These are phyloP conservation scores for Schrenkiella parvula DNA, from an alignment of 345 rosid genomes.

Conservation along the genomic window DNA sequence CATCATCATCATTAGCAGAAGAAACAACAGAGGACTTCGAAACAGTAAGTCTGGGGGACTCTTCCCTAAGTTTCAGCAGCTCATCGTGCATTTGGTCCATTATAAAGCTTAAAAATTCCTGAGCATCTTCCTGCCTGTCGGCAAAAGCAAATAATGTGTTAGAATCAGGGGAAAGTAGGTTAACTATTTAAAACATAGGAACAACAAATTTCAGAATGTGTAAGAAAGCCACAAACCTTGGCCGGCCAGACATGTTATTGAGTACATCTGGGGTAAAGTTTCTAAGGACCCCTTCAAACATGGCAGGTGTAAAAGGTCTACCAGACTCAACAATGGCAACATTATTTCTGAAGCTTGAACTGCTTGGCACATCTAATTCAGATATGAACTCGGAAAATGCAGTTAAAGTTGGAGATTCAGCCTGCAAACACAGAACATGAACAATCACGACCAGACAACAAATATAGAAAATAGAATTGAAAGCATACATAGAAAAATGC, in stretches of 20 bases:
- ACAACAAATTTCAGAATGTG: background rate
- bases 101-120: conserved; percentile 85
- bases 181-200: background rate
- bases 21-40: conserved; percentile 49
- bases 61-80: conserved; percentile 66
- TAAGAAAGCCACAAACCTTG: conserved; percentile 57
- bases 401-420: conserved; percentile 64
- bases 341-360: conserved; percentile 49
- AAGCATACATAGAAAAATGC: background rate
- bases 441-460: background rate
- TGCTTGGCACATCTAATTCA: conserved; percentile 50
- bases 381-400: conserved; percentile 72
- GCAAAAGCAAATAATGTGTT: conserved; percentile 3
- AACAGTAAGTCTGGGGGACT: conserved; percentile 30
- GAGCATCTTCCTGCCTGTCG: conserved; percentile 98
- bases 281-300: conserved; percentile 82
- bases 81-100: conserved; percentile 94
- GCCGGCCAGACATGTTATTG: conserved; percentile 67
- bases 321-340: conserved; percentile 49
- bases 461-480: background rate
- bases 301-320: conserved; percentile 68
- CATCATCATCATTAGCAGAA: conserved; percentile 64
- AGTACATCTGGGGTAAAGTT: conserved; percentile 85
- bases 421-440: conserved; percentile 43
- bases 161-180: background rate